Evolutionary conservation across 768 basidiomycete genomes (phyloP).

Genomic region (Tylopilus vinaceipallidus): DNA sequence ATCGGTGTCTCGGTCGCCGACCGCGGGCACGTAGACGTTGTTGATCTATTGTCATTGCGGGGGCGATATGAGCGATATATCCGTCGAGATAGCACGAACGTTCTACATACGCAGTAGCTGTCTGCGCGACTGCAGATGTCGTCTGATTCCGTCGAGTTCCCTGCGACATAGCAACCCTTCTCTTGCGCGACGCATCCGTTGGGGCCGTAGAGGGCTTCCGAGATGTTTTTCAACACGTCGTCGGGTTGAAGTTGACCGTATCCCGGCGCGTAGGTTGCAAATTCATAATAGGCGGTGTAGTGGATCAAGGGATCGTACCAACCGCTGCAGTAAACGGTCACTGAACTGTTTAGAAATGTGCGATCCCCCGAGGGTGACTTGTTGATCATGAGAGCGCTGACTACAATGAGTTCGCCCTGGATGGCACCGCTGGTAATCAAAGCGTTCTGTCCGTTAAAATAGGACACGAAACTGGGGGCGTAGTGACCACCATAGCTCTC

Average conservation of each 20-base stretch:
- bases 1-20: conserved; percentile 51
- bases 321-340: conserved; percentile 39
- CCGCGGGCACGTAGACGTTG: conserved; percentile 48
- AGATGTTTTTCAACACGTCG: conserved; percentile 44
- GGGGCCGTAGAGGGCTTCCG: conserved; percentile 43
- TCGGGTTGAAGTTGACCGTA: conserved; percentile 61
- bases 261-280: conserved; percentile 60
- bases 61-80: not conserved
- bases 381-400: conserved; percentile 65
- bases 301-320: conserved; percentile 69
- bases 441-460: conserved; percentile 60
- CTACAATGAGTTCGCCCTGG: conserved; percentile 48
- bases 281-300: conserved; percentile 56
- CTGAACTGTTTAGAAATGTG: not conserved
- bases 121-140: conserved; percentile 50
- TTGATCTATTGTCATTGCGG: conserved; percentile 35
- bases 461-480: conserved; percentile 61
- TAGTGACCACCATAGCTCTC: conserved; percentile 73
- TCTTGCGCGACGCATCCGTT: conserved; percentile 57
- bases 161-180: conserved; percentile 55
- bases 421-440: conserved; percentile 44
- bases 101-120: conserved; percentile 50
- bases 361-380: conserved; percentile 35
- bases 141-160: conserved; percentile 43
- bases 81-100: not conserved